These are phyloP conservation scores for Metschnikowia rubicola DNA, from an alignment of 805 yeast species.

Conservation along the genomic window DNA sequence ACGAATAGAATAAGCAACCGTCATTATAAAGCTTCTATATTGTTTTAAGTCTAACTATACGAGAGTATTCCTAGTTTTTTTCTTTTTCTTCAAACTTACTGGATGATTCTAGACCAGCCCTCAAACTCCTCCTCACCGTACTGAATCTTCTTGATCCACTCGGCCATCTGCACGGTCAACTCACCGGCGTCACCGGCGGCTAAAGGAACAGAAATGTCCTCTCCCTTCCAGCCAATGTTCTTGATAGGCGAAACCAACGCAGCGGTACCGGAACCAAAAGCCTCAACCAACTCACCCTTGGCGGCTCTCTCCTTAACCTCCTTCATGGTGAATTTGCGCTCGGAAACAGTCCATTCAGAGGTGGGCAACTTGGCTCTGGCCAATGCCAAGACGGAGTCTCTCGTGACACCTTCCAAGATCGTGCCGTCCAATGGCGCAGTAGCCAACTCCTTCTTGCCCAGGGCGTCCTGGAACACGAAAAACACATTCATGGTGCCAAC, in stretches of 20 bases:
- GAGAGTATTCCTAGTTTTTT: too few relatives aligned
- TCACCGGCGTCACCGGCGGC: slow-evolving; percentile 80
- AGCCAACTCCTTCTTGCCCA: slow-evolving; percentile 86
- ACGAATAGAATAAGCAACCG: slow-evolving; percentile 13
- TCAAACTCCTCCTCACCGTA: slow-evolving; percentile 77
- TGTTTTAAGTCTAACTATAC: background rate
- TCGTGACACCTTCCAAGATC: slow-evolving; percentile 92
- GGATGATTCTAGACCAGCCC: slow-evolving; percentile 45
- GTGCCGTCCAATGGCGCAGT: slow-evolving; percentile 98
- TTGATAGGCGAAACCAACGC: slow-evolving; percentile 94
- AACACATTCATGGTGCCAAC: slow-evolving; percentile 98
- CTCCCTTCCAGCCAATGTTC: slow-evolving; percentile 76
- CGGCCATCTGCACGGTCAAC: slow-evolving; percentile 70
- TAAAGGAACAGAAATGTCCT: slow-evolving; percentile 73
- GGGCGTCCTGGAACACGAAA: slow-evolving; percentile 74
- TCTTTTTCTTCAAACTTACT: slow-evolving; percentile 10
- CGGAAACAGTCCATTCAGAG: slow-evolving; percentile 76
- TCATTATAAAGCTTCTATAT: too few relatives aligned
- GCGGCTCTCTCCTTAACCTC: slow-evolving; percentile 78
- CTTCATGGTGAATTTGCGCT: slow-evolving; percentile 76
- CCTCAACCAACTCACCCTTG: slow-evolving; percentile 85
- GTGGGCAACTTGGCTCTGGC: slow-evolving; percentile 73
- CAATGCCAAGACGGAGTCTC: slow-evolving; percentile 79
- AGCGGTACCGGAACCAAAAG: slow-evolving; percentile 97
- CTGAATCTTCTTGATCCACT: slow-evolving; percentile 87